A percentile compares a stretch with the other conserved stretches of the same genome.
Conservation (phyloP, 73 alveolate species). For the Stentor coeruleus region DNA sequence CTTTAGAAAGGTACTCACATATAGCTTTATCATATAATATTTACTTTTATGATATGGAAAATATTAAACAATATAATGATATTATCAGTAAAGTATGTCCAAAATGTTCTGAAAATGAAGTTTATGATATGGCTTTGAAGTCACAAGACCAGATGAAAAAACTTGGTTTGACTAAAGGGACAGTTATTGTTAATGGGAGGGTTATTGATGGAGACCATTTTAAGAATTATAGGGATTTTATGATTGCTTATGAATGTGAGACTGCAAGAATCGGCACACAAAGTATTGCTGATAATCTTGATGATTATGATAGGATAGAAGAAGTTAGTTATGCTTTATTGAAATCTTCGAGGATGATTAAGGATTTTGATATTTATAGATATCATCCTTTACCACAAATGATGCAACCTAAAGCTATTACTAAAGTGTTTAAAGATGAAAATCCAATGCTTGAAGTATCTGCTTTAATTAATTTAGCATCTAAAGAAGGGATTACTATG, state of each 20-base stretch:
- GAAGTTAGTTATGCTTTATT: too few relatives aligned
- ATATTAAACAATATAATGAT: too few relatives aligned
- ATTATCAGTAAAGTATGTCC: too few relatives aligned
- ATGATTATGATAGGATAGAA: too few relatives aligned
- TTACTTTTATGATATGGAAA: too few relatives aligned
- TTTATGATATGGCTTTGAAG: too few relatives aligned
- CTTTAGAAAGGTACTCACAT: neutral
- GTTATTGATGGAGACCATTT: neutral
- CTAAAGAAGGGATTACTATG: neutral
- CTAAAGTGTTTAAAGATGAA: neutral
- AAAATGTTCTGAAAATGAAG: too few relatives aligned
- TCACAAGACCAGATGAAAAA: too few relatives aligned
- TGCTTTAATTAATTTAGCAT: neutral
- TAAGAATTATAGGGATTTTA: neutral
- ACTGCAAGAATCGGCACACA: neutral
- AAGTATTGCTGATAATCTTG: neutral
- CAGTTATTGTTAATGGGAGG: neutral
- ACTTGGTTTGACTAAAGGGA: neutral
- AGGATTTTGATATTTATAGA: too few relatives aligned
- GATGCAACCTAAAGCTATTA: neutral
- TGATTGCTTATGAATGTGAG: neutral
- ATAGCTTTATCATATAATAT: neutral
- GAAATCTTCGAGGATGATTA: too few relatives aligned
- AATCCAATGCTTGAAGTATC: neutral
- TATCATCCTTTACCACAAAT: neutral